Evolutionary conservation across 2,329 filamentous ascomycete genomes (phyloP).

Genomic region (Torrubiellomyces zombiae): DNA sequence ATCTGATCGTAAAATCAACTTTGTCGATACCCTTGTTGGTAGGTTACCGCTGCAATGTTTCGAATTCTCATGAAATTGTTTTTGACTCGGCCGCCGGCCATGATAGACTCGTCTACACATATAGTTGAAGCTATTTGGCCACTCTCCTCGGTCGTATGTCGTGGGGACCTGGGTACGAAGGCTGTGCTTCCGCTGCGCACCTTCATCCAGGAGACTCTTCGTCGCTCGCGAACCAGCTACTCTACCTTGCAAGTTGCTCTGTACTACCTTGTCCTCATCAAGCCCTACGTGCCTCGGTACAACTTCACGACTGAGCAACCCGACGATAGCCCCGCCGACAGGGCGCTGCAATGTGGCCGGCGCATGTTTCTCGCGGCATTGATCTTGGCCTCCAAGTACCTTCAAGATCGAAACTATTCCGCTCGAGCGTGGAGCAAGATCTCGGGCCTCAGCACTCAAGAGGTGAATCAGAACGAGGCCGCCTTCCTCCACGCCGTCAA

Average conservation of each 20-base stretch:
- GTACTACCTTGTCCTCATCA: constrained; percentile 91
- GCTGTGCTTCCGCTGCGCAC: constrained; percentile 78
- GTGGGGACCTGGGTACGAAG: constrained; percentile 54
- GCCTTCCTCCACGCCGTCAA: constrained; percentile 78
- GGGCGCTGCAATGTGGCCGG: constrained; percentile 83
- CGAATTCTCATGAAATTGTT: constrained; percentile 17
- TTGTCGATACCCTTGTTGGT: constrained; percentile 96
- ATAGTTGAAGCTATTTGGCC: constrained; percentile 98
- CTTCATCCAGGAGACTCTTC: constrained; percentile 94
- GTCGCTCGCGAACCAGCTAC: constrained; percentile 89
- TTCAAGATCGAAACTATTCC: constrained; percentile 96
- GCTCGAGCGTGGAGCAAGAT: constrained; percentile 98
- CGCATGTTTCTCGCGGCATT: constrained; percentile 94
- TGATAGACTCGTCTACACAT: constrained; percentile 93
- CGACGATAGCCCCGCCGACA: constrained; percentile 51
- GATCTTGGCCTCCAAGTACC: constrained; percentile 92
- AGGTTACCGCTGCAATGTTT: constrained; percentile 35
- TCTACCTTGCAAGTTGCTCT: constrained; percentile 92
- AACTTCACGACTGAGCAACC: constrained; percentile 80
- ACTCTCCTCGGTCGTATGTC: constrained; percentile 63
- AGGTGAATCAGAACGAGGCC: constrained; percentile 96
- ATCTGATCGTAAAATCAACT: constrained; percentile 81
- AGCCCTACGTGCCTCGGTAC: constrained; percentile 66
- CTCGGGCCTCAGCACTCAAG: constrained; percentile 77
- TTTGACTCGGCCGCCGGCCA: no score